Conservation (phyloP, 2,329 filamentous ascomycete species). For the Metarhizium sp. region DNA sequence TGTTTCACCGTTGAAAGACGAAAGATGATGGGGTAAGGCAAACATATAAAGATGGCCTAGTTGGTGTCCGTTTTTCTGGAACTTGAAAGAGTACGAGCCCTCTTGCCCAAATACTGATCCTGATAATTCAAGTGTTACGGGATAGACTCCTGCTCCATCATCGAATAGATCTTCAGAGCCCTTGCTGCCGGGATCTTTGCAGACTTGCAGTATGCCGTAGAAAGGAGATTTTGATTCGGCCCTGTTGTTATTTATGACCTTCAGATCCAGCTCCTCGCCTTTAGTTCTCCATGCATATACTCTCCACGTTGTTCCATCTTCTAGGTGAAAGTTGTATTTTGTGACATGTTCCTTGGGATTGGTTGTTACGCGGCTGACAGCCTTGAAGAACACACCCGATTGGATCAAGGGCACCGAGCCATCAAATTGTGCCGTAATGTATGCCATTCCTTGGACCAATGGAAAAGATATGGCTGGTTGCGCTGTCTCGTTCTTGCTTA, state of each 20-base stretch:
- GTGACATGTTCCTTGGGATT: slow-evolving; percentile 53
- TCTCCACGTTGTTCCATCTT: slow-evolving; percentile 68
- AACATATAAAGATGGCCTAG: slow-evolving; percentile 66
- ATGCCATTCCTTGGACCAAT: slow-evolving; percentile 81
- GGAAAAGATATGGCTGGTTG: slow-evolving; percentile 64
- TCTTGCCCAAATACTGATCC: slow-evolving; percentile 49
- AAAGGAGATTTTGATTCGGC: slow-evolving; percentile 60
- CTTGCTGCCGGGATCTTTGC: slow-evolving; percentile 56
- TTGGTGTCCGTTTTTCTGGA: slow-evolving; percentile 58
- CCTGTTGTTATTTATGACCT: slow-evolving; percentile 54
- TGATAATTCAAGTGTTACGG: slow-evolving; percentile 52
- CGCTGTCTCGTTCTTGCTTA: slow-evolving; percentile 45
- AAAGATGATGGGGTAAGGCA: slow-evolving; percentile 75
- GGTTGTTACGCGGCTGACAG: slow-evolving; percentile 47
- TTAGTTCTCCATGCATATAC: slow-evolving; percentile 61
- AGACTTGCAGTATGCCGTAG: slow-evolving; percentile 71
- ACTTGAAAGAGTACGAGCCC: slow-evolving; percentile 67
- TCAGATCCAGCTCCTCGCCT: slow-evolving; percentile 55
- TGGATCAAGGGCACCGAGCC: slow-evolving; percentile 64
- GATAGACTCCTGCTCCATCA: slow-evolving; percentile 64
- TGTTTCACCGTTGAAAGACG: slow-evolving; percentile 57
- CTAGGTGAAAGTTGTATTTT: slow-evolving; percentile 67
- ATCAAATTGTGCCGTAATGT: slow-evolving; percentile 69
- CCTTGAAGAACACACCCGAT: slow-evolving; percentile 64
- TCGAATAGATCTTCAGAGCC: slow-evolving; percentile 63